phyloP scores from a whole-genome alignment of 768 basidiomycete species.

The Termitomyces sp. region DNA sequence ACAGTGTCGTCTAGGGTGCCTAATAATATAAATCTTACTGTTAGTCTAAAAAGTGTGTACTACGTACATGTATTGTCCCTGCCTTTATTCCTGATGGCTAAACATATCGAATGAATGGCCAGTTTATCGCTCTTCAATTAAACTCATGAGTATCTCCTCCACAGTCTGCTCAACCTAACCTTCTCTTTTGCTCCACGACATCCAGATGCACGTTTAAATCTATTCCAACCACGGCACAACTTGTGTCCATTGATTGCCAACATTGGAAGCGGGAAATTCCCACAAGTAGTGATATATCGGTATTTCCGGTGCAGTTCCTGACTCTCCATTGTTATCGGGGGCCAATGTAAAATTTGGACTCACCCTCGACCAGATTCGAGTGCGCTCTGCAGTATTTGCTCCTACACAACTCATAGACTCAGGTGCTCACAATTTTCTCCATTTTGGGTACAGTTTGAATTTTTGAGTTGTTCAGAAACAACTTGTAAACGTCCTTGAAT shows the following conservation, averaged over 20 bases:
- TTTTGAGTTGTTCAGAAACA: too few relatives aligned
- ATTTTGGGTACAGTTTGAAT: too few relatives aligned
- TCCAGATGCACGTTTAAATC: neutral
- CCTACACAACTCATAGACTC: neutral
- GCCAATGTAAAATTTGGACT: too few relatives aligned
- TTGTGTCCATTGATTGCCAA: neutral
- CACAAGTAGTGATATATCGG: neutral
- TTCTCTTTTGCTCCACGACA: neutral
- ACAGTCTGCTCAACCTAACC: neutral
- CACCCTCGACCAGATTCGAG: neutral
- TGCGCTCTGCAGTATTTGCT: neutral
- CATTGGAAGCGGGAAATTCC: neutral
- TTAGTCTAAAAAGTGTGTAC: conserved; percentile 18
- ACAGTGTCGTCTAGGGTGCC: conserved; percentile 11
- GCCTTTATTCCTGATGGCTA: neutral
- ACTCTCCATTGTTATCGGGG: neutral
- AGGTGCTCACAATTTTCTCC: too few relatives aligned
- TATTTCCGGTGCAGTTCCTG: neutral
- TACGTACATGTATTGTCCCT: conserved; percentile 8
- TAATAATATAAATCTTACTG: conserved; percentile 20
- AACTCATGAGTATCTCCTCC: neutral
- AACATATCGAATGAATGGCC: neutral
- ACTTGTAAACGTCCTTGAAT: too few relatives aligned
- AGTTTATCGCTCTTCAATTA: neutral
- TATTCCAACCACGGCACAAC: neutral